Evolutionary conservation across 768 basidiomycete genomes (phyloP), one percentile per base, ranked within the genome.

Genomic region (Psilocybe azurescens): DNA sequence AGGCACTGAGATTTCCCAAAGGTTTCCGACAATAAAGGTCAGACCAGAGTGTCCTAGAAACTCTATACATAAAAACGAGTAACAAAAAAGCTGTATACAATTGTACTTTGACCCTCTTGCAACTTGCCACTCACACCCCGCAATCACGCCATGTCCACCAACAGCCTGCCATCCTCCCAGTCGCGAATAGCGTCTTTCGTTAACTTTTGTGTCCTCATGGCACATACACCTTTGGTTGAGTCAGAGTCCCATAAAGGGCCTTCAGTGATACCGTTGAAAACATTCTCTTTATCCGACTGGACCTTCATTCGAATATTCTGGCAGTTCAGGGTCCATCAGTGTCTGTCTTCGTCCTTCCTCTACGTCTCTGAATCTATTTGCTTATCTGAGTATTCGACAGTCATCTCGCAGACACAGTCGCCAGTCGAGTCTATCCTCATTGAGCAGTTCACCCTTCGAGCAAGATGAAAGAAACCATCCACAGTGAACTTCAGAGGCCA

Each of bases 191-290:
- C 70, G 3, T 69, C 67, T 11, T 38, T 75, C 39, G 55, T 68
- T 3, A 65, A 70, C 48, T 67, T 72, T n/a, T 73, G 76, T 63
- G 73, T 71, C 5, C 62, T 74, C 24, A 71, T 79, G 64, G 51
- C 74, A 29, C 77, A 78, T 53, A 77, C 78, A 14, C 77, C 78
- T 0, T 65, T 80, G 4, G 71, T 74, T 10, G 75, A 77, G 41
- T 65, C 68, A 33, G 67, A 74, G 24, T 60, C 67, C 8, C 50
- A 56, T 4, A 65, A 51, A 1, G 29, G 49, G 5, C 67, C 72
- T 6, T 61, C 57, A 16, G 58, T 59, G 13, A 60, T 78, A 39
- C 73, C 72, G 47, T 53, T 78, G 48, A 67, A 71, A 58, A 66
- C 67, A 11, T 44, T 78, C n/a, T 61, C 65, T 9, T 53, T 2